Base-by-base conservation (phyloP, 2,329 filamentous ascomycete species). In the Epichloe glyceriae region DNA sequence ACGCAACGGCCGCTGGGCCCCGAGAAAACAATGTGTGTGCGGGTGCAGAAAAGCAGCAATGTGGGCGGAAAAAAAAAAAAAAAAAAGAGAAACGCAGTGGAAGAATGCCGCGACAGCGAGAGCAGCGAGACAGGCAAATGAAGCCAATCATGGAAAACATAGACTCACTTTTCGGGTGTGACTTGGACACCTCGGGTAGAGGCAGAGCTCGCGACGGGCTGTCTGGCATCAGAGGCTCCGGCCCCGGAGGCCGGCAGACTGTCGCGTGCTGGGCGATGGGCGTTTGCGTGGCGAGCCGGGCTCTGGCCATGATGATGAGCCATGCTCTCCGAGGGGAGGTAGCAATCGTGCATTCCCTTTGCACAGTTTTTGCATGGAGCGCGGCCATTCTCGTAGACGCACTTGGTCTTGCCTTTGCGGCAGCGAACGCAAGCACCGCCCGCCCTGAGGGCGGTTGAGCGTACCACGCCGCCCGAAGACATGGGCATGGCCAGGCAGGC, bases 281-380 rank as follows among this genome's bases (percentile, higher is more conserved):
- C 69, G 52, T 67, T 68, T 39, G 65, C 56, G 54, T 70, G 67
- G 44, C 74, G 72, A 50, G 76, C 75, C 44, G 78, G 78, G 53
- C 76, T 79, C 54, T 79, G 75, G 53, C 77, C 76, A 57, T 79
- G 76, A 55, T 78, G 74, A 62, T 80, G 77, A 56, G 74, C 73
- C 70, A 78, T 74, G 54, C 72, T 77, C 66, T 80, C 78, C 33
- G 76, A 80, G 39, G 78, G 78, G 19, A 81, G 67, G 62, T 80
- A 81, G 67, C 78, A 81, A 51, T 80, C 76, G 63, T 81, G 78
- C 74, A 80, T 75, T 53, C 78, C 78, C 64, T 81, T 81, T 46
- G 76, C 75, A 65, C 78, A 81, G 65, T 81, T 81, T 62, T 78
- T 78, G 69, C 78, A 81, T 12, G 78, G 78, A n/a, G 76, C 74